phyloP scores from a whole-genome alignment of 345 rosid species.

The Erucastrum elatum region DNA sequence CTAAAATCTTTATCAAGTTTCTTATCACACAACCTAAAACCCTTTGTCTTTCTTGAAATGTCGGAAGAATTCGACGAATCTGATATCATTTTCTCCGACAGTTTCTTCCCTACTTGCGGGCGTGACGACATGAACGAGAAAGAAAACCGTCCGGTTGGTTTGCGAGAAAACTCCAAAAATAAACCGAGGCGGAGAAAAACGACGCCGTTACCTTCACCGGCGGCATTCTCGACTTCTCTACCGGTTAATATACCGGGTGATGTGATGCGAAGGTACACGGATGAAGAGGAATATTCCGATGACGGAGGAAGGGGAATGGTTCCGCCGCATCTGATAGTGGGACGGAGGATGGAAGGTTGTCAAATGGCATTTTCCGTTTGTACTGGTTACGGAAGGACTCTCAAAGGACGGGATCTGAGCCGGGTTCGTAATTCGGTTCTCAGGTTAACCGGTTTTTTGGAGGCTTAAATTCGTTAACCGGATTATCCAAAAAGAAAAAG shows the following conservation, averaged over 20 bases:
- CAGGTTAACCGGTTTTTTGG: constrained; percentile 83
- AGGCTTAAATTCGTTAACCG: constrained; percentile 40
- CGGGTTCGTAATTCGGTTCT: constrained; percentile 82
- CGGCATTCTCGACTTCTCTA: constrained; percentile 24
- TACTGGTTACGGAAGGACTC: constrained; percentile 78
- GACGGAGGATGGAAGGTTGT: constrained; percentile 51
- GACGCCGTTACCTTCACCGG: constrained; percentile 15
- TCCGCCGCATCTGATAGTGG: constrained; percentile 45
- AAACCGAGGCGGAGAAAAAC: constrained; percentile 22
- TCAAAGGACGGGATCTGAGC: constrained; percentile 81
- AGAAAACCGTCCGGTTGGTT: constrained; percentile 29
- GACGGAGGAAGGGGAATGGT: constrained; percentile 35
- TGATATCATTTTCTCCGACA: constrained; percentile 48
- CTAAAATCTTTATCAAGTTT: neutral
- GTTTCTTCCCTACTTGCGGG: constrained; percentile 3
- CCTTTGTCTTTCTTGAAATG: constrained; percentile 15
- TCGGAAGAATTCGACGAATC: constrained; percentile 58
- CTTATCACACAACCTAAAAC: neutral
- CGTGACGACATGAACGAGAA: constrained; percentile 21
- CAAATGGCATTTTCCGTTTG: constrained; percentile 78
- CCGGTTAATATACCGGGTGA: constrained; percentile 42
- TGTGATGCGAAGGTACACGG: constrained; percentile 10
- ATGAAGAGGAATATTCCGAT: constrained; percentile 29
- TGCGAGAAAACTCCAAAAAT: constrained; percentile 1
- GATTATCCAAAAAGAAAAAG: neutral